Evolutionary conservation across 768 basidiomycete genomes (phyloP), one percentile per base, ranked within the genome.

Genomic region (Suillus decipiens): DNA sequence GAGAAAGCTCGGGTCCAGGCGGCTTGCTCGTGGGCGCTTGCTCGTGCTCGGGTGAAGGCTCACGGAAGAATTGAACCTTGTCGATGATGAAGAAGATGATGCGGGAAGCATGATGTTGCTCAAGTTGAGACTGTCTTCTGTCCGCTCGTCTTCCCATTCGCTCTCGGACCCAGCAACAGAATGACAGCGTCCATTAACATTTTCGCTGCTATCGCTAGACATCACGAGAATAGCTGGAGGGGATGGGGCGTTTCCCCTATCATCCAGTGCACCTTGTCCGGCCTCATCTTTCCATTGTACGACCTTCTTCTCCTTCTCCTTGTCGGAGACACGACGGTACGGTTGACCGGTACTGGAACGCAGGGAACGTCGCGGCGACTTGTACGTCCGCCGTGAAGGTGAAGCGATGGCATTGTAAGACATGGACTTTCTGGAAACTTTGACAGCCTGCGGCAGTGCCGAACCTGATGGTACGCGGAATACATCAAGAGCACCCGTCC

Each of bases 71-170:
- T 62, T 60, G n/a, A 51, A 45, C 61, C 70, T 67, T 17, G 72
- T 73, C 36, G 82, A 77, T 17, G 77, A 69, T 42, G 80, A 73
- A 15, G 80, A 78, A n/a, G 77, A 72, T 17, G 66, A 22, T 10
- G 57, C 63, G 47, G 67, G 62, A 60, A 64, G 60, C 7, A 83
- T 77, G 61, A 78, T 64, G 70, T 86, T 81, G 71, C 81, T 86
- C 64, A 87, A 62, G 66, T 80, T 85, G 68, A 90, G 70, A 71
- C 89, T 91, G 57, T 92, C 91, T 9, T 95, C 92, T 1, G 89
- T 91, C 77, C 85, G 90, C 71, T 93, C 92, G 70, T 94, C 92
- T 75, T 94, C 92, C 92, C 93, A 94, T 62, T 95, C 92, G 72
- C 89, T 92, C 68, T 93, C 92, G 6, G 90, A 92, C 7, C 86